A percentile compares a stretch with the other conserved stretches of the same genome.
Evolutionary conservation across 768 basidiomycete genomes (phyloP).

Genomic region (Aureoboletus auriporus): DNA sequence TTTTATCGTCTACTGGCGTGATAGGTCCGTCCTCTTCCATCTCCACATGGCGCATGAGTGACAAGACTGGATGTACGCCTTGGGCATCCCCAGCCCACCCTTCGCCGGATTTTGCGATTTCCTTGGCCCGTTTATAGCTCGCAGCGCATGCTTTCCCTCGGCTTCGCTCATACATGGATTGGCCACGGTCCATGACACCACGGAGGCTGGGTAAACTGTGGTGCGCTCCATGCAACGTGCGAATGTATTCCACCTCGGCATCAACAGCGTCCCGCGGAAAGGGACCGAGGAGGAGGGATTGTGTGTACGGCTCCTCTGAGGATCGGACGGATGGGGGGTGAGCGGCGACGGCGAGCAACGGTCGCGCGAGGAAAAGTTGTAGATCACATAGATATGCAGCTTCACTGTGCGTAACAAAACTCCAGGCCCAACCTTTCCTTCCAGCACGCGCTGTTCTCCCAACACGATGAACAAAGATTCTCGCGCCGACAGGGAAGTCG

Average conservation of each 20-base stretch:
- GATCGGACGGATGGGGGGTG: conserved; percentile 32
- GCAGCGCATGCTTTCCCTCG: conserved; percentile 85
- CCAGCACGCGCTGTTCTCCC: conserved; percentile 96
- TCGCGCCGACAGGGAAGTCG: conserved; percentile 91
- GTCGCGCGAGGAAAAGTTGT: conserved; percentile 86
- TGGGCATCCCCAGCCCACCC: conserved; percentile 65
- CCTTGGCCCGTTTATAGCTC: conserved; percentile 87
- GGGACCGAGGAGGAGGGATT: conserved; percentile 73
- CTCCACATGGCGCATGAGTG: conserved; percentile 38
- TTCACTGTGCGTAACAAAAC: conserved; percentile 81
- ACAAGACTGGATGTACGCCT: conserved; percentile 66
- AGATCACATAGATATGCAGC: conserved; percentile 90
- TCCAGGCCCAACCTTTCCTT: conserved; percentile 94
- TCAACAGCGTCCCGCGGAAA: conserved; percentile 80
- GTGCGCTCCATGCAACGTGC: conserved; percentile 58
- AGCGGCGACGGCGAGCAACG: conserved; percentile 48
- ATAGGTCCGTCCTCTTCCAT: conserved; percentile 24
- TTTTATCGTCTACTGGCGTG: conserved; percentile 33
- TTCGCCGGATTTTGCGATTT: conserved; percentile 62
- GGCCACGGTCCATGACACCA: conserved; percentile 84
- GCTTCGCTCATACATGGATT: conserved; percentile 91
- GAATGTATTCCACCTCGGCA: conserved; percentile 78
- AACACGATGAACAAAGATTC: conserved; percentile 95
- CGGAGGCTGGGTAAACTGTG: conserved; percentile 63
- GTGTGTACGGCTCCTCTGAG: conserved; percentile 63